Base-by-base conservation (phyloP, 1,139 yeast genomes). In the Petasospora fabianii region DNA sequence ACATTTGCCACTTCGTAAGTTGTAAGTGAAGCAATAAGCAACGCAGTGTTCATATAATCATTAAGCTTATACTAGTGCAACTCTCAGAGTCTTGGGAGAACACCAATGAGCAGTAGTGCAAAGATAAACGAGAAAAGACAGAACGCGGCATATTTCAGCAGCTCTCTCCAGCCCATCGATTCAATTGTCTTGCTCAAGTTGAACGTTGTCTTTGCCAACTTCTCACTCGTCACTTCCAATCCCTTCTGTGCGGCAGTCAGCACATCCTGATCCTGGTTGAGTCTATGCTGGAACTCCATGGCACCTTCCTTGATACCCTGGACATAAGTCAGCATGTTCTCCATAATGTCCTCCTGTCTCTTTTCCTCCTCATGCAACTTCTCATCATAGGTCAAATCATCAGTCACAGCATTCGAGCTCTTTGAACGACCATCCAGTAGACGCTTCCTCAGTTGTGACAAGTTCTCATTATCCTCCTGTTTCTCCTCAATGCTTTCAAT, bases 221-320 rank as follows among this genome's bases (percentile, higher is more conserved):
- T 64, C 28, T 44, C 53, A 3, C 66, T 58, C 2, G 69, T 64
- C 2, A 58, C 60, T 30, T 62, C 64, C 3, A 66, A 46, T 12
- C 69, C 69, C 14, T 60, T 55, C 41, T 64, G 68, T 1, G 70
- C 68, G 4, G 69, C 69, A 17, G 59, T 58, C 10, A 66, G 33
- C 1, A 63, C 60, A 33, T 59, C 62, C 29, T 58, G 50, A 39
- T 64, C 69, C 35, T 63, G 61, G 15, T 59, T 57, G 24, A 66
- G 44, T 17, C 65, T 66, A 30, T 54, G 55, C 41, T 63, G 64
- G 41, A 66, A 66, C 4, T 65, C 67, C 27, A 58, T 53, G 1
- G 70, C 68, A 27, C 67, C 68, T 21, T 58, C 59, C 44, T 54
- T 64, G 32, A 66, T 49, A 13, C 61, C 59, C 6, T 54, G 50